phyloP scores from a whole-genome alignment of 805 yeast species.

The Saccharomyces paradoxus region DNA sequence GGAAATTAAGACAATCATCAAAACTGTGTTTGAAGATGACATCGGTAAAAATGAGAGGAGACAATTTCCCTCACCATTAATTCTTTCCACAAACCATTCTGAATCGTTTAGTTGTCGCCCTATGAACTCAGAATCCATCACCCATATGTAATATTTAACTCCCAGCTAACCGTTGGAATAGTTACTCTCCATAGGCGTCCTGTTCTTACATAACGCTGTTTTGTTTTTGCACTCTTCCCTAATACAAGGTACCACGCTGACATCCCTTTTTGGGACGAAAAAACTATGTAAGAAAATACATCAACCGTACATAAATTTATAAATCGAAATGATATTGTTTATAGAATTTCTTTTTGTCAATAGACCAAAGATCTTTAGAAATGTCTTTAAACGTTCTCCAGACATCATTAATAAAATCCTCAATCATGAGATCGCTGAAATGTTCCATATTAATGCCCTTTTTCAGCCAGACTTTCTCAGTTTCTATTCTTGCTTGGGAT shows the following conservation, averaged over 20 bases:
- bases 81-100: not conserved
- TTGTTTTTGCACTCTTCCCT: not conserved
- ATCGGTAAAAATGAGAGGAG: not conserved
- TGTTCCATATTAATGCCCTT: slow-evolving; percentile 7
- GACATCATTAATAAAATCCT: slow-evolving; percentile 9
- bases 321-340: not conserved
- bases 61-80: not conserved
- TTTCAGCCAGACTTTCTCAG: slow-evolving; percentile 11
- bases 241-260: not conserved
- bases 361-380: not conserved
- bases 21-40: not conserved
- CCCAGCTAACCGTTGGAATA: not conserved
- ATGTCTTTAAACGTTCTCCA: slow-evolving; percentile 5
- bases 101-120: not conserved
- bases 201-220: not conserved
- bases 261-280: not conserved
- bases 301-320: not conserved
- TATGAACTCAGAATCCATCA: not conserved
- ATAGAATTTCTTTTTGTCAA: not conserved
- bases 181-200: not conserved
- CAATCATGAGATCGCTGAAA: slow-evolving; percentile 7
- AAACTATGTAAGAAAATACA: not conserved
- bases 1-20: not conserved
- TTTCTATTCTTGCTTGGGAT: slow-evolving; percentile 12
- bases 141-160: not conserved